Percentiles rank a stretch among this genome's conserved stretches.
phyloP scores from a whole-genome alignment of 2,329 filamentous ascomycete species.

The Bipolaris bicolor region DNA sequence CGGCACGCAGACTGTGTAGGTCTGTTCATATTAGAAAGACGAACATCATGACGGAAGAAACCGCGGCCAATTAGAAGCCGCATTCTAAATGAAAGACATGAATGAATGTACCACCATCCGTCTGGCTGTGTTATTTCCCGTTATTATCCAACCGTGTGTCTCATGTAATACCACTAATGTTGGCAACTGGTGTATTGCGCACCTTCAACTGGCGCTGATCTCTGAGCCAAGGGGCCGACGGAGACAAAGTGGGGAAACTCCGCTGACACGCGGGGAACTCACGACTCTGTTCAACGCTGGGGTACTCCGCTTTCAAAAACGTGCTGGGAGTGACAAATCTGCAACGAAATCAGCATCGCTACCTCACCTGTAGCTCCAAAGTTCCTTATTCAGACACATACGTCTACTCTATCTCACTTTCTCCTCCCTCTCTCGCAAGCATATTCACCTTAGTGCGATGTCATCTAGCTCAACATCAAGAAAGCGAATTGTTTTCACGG shows the following conservation, averaged over 20 bases:
- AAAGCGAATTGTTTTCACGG: constrained; percentile 59
- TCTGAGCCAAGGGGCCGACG: background rate
- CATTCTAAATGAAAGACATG: constrained; percentile 42
- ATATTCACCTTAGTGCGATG: constrained; percentile 10
- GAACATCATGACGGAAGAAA: constrained; percentile 5
- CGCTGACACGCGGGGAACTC: background rate
- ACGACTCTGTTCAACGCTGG: background rate
- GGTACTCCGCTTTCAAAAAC: background rate
- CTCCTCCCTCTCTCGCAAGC: too few species aligned
- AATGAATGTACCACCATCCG: constrained; percentile 42
- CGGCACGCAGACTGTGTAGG: constrained; percentile 71
- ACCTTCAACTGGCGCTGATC: background rate
- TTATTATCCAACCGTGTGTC: background rate
- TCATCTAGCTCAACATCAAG: constrained; percentile 2
- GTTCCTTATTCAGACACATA: background rate
- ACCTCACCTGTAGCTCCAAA: background rate
- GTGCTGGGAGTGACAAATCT: background rate
- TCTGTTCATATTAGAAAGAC: background rate
- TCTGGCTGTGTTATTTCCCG: constrained; percentile 13
- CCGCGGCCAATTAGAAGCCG: constrained; percentile 9
- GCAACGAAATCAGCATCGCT: background rate
- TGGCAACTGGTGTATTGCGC: background rate
- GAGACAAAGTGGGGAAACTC: constrained; percentile 4
- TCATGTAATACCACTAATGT: background rate
- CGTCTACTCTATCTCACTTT: background rate